These are phyloP conservation scores for Simmondsia chinensis DNA, from an alignment of 148 eudicot species.

Conservation along the genomic window DNA sequence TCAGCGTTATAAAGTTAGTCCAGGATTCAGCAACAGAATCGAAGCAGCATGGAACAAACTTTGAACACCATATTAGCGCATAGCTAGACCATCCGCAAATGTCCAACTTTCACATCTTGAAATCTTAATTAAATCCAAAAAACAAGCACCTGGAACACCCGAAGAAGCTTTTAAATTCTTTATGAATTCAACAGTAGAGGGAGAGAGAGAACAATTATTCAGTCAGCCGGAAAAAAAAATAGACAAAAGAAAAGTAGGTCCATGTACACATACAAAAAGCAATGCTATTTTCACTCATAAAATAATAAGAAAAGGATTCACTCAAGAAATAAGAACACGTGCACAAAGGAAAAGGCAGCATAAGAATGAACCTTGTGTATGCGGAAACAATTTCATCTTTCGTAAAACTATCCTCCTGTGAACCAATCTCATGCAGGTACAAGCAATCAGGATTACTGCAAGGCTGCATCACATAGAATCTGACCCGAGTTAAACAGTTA, in stretches of 20 bases:
- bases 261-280: not conserved
- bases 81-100: too few species aligned
- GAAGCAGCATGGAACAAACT: too few species aligned
- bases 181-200: too few species aligned
- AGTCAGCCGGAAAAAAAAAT: not conserved
- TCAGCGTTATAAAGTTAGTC: too few species aligned
- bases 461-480: conserved; percentile 42
- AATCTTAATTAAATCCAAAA: too few species aligned
- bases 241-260: not conserved
- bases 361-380: conserved; percentile 59
- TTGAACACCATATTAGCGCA: too few species aligned
- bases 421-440: conserved; percentile 92
- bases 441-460: conserved; percentile 93
- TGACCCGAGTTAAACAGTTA: not conserved
- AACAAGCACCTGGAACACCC: too few species aligned
- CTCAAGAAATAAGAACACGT: not conserved
- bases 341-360: not conserved
- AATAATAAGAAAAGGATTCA: not conserved
- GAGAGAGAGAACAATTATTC: too few species aligned
- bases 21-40: too few species aligned
- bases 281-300: not conserved
- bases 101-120: too few species aligned
- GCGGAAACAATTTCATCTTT: conserved; percentile 91
- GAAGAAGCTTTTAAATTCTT: too few species aligned
- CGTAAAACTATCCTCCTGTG: conserved; percentile 83